Base-by-base conservation (phyloP, 139 green algal genomes). In the Ettlia oleoabundans region DNA sequence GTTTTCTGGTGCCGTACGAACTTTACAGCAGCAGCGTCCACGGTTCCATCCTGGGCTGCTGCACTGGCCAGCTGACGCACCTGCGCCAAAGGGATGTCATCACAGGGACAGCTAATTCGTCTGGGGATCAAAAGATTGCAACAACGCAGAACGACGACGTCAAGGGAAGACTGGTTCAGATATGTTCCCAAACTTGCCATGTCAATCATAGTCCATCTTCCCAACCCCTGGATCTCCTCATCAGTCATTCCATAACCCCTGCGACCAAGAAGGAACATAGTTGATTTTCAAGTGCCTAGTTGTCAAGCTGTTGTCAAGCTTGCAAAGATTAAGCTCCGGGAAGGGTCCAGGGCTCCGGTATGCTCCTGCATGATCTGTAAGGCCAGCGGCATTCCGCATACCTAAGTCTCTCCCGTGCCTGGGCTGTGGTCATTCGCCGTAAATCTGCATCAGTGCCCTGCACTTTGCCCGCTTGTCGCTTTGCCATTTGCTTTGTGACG, bases 371-470 rank as follows among this genome's bases (percentile, higher is more conserved):
- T n/a, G n/a, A n/a, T n/a, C n/a, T n/a, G n/a, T n/a, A n/a, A n/a
- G n/a, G n/a, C n/a, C n/a, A n/a, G n/a, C n/a, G n/a, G n/a, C n/a
- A n/a, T n/a, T n/a, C n/a, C n/a, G 15, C 47, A 15, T 15, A 80
- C 73, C 53, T 80, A 19, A 95, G 78, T 73, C 91, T 82, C 40
- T 91, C 37, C 53, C 89, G 78, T 35, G 88, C 88, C 10, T 89
- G 73, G 13, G 89, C 85, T 65, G 94, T 95, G 41, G 84, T 88
- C 75, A 97, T 92, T 33, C 84, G 81, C 26, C 93, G 89, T 83
- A 97, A 86, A 72, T 97, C 93, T 2, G 91, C 86, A 64, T 91
- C 85, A 24, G 93, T 97, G 51, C 93, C 93, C 52, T 88, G 86
- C 52, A 93, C 82, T 52, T 88, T 85, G 58, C 82, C 85, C 28